phyloP scores from a whole-genome alignment of 257 asterid genomes.

The Capsicum rhomboideum region DNA sequence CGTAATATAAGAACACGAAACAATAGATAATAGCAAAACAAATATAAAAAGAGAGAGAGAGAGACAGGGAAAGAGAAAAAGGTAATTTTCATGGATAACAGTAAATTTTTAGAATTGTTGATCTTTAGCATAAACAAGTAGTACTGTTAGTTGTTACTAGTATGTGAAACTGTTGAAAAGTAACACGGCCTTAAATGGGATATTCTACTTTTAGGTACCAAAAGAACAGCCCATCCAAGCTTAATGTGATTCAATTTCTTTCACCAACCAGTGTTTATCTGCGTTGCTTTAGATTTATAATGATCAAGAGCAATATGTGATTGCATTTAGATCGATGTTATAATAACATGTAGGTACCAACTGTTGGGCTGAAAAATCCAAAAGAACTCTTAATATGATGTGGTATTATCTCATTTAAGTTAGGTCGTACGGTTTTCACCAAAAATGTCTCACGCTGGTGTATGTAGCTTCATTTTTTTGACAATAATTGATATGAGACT shows the following conservation, averaged over 20 bases:
- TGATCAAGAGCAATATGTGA: background rate
- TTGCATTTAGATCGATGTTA: background rate
- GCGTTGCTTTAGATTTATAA: background rate
- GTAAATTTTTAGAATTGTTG: background rate
- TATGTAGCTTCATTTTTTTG: too few species aligned
- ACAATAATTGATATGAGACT: rapidly evolving
- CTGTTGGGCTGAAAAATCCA: background rate
- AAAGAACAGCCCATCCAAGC: background rate
- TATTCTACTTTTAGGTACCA: slow-evolving; percentile 2
- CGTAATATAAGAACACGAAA: too few species aligned
- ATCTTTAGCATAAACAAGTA: background rate
- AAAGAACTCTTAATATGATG: background rate
- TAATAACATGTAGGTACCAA: background rate
- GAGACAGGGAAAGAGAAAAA: background rate
- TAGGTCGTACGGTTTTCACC: background rate
- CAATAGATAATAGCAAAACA: too few species aligned
- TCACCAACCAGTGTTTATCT: background rate
- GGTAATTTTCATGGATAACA: background rate
- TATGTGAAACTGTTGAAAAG: background rate
- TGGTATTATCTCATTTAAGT: background rate
- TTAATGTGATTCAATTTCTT: background rate
- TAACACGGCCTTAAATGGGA: background rate
- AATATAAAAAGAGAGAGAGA: background rate
- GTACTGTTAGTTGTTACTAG: background rate
- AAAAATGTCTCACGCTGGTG: background rate